Evolutionary conservation across 2,329 filamentous ascomycete genomes (phyloP), one percentile per base, ranked within the genome.

Genomic region (Scedosporium dehoogii): DNA sequence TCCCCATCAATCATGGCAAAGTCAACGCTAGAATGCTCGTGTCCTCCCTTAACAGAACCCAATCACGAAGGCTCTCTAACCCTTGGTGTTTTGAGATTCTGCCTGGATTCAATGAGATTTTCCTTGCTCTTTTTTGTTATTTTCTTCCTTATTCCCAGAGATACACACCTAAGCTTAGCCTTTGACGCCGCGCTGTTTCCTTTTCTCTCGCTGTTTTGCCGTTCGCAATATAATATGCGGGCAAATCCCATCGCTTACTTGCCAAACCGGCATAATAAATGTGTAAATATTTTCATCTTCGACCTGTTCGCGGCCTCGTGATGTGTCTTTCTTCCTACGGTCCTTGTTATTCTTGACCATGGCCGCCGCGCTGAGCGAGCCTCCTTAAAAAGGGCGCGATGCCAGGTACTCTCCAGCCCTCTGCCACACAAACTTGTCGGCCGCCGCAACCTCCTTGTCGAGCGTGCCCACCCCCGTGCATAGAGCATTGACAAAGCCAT

Each of bases 401-500:
- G 78, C 72, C 18, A 87, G 74, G 69, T 84, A 87, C 27, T 75
- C 73, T 63, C 79, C 77, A 1, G 85, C 83, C 68, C 77, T 79
- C 65, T 79, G 74, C 85, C 85, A 88, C 16, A 75, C 74, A 10
- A 73, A 70, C 71, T 78, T 81, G 66, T 83, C 80, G 1, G 70
- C 71, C 25, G 74, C 70, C 4, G 76, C 68, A 16, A 87, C 68
- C 66, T 82, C 77, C 61, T 79, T 76, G 59, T 76, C 77, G 7
- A 87, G 70, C 9, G 76, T 78, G 71, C 83, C 79, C n/a, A 61
- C 59, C 1, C 59, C 59, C 27, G 29, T 16, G 29, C 18, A 55
- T 42, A 88, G 70, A 4, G 84, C 83, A 62, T 80, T 77, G 66
- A 87, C 81, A 69, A 88, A 85, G 41, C 77, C 76, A 65, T 80